A percentile compares a stretch with the other conserved stretches of the same genome.
These are phyloP conservation scores for Hemisphaericaspora nanyangensis DNA, from an alignment of 805 yeast genomes.

Conservation along the genomic window DNA sequence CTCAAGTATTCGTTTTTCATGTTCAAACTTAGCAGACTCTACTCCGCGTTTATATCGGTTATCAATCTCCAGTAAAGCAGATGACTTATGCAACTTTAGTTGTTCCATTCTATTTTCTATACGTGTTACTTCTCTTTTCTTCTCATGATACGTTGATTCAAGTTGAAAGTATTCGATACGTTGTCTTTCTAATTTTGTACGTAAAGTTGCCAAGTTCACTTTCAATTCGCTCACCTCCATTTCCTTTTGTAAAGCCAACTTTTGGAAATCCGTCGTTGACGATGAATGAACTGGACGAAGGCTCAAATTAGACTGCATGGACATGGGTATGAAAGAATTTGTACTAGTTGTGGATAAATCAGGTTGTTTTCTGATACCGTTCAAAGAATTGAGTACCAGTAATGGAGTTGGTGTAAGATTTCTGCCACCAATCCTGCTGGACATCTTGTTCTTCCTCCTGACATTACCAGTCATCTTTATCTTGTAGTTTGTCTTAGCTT, in stretches of 20 bases:
- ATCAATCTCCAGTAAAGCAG: conserved; percentile 19
- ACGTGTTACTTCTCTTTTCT: conserved; percentile 34
- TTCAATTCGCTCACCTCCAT: conserved; percentile 14
- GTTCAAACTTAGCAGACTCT: not conserved
- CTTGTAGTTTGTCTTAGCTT: not conserved
- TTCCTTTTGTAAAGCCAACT: conserved; percentile 13
- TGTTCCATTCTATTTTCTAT: conserved; percentile 31
- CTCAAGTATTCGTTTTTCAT: conserved; percentile 3
- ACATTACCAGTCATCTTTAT: too few relatives aligned
- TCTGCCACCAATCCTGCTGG: too few relatives aligned
- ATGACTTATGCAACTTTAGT: conserved; percentile 20
- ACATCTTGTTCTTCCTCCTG: too few relatives aligned
- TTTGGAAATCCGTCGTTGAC: conserved; percentile 1
- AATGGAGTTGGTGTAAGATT: not conserved
- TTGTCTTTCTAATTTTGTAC: conserved; percentile 34
- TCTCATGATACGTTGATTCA: conserved; percentile 31
- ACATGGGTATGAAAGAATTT: not conserved
- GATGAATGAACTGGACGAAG: not conserved
- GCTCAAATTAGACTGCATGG: conserved; percentile 1
- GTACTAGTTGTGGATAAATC: not conserved
- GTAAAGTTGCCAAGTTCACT: conserved; percentile 21
- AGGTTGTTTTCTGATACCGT: not conserved
- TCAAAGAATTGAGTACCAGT: conserved; percentile 4
- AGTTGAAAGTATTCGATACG: conserved; percentile 33
- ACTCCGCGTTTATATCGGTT: conserved; percentile 11